A percentile compares a stretch with the other conserved stretches of the same genome.
Evolutionary conservation across 1,139 yeast genomes (phyloP).

Genomic region (Blastobotrys malaysiensis): DNA sequence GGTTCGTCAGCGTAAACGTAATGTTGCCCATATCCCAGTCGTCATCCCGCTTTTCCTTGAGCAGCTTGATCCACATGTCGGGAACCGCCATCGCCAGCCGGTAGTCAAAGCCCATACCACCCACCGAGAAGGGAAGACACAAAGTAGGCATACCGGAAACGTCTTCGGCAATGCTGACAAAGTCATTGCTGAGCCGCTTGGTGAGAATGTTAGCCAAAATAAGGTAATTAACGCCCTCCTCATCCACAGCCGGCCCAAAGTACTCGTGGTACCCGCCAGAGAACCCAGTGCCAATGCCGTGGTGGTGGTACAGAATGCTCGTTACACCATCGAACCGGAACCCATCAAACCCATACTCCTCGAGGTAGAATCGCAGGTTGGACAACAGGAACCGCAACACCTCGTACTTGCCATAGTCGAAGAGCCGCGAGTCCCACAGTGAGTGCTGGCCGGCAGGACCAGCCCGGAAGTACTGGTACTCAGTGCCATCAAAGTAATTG

Average conservation of each 20-base stretch:
- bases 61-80: constrained; percentile 95
- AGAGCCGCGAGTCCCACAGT: constrained; percentile 91
- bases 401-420: constrained; percentile 87
- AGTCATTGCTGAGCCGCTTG: constrained; percentile 47
- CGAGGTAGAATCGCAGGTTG: constrained; percentile 80
- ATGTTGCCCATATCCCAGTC: constrained; percentile 88
- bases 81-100: constrained; percentile 96
- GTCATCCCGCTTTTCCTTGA: constrained; percentile 80
- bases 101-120: constrained; percentile 93
- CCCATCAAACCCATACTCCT: constrained; percentile 85
- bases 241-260: constrained; percentile 74
- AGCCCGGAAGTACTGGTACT: constrained; percentile 89
- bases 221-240: constrained; percentile 78
- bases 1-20: constrained; percentile 75
- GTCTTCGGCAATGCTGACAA: constrained; percentile 89
- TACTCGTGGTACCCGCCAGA: constrained; percentile 93
- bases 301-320: constrained; percentile 85
- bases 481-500: constrained; percentile 92
- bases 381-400: constrained; percentile 81
- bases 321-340: constrained; percentile 97
- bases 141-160: constrained; percentile 97
- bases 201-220: constrained; percentile 83
- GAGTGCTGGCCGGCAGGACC: constrained; percentile 82
- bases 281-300: constrained; percentile 84
- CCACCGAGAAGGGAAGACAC: constrained; percentile 63